Evolutionary conservation across 441 rosid genomes (phyloP).

Genomic region (Theobroma grandiflorum): DNA sequence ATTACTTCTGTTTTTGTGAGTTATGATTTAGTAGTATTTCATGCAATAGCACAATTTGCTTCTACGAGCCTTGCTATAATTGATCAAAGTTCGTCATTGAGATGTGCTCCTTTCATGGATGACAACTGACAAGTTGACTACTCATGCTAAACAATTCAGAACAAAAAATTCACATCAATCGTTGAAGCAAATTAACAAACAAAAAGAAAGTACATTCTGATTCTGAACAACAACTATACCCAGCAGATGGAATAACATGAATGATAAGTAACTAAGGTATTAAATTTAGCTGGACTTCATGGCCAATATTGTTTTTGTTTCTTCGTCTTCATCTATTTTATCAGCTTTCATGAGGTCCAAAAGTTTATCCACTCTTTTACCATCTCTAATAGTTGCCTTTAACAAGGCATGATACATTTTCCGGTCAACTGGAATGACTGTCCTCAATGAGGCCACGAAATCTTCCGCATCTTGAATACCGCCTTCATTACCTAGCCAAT

Average conservation of each 20-base stretch:
- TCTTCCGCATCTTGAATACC: slow-evolving; percentile 51
- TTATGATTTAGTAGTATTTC: slow-evolving; percentile 4
- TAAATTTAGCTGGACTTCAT: slow-evolving; percentile 21
- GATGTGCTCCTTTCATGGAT: background rate
- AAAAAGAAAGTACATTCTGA: background rate
- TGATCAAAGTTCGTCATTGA: background rate
- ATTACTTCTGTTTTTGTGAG: background rate
- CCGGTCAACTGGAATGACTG: slow-evolving; percentile 40
- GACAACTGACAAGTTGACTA: background rate
- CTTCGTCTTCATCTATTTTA: slow-evolving; percentile 55
- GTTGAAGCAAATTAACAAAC: background rate
- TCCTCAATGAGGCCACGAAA: slow-evolving; percentile 53
- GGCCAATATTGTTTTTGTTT: slow-evolving; percentile 45
- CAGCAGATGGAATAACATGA: background rate
- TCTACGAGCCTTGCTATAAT: background rate
- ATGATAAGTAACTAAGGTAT: background rate
- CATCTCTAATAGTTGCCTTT: slow-evolving; percentile 57
- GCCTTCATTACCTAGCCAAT: slow-evolving; percentile 70
- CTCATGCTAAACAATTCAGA: background rate
- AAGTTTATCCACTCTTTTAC: slow-evolving; percentile 48
- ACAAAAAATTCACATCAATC: background rate
- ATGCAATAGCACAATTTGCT: background rate
- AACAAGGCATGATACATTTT: slow-evolving; percentile 63
- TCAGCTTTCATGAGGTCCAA: slow-evolving; percentile 57
- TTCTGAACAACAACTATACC: background rate